Evolutionary conservation across 2,329 filamentous ascomycete genomes (phyloP), one percentile per base, ranked within the genome.

Genomic region (Penicillium sp.): DNA sequence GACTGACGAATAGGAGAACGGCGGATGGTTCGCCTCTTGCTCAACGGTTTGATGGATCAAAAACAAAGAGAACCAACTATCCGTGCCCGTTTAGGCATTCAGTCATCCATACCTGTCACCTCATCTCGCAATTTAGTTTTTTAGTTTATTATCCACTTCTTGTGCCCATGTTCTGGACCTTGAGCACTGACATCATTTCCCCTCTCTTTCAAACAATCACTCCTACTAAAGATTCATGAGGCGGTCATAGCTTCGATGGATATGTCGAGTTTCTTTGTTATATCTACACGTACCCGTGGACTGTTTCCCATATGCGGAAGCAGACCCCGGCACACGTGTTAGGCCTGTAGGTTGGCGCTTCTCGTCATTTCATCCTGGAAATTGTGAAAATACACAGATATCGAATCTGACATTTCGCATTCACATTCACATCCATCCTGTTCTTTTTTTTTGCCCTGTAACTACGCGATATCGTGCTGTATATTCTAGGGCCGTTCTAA

Each of bases 1-100:
- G 44, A 79, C 85, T 1, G 91, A 91, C 0, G 71, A 87, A 45
- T 96, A 91, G 91, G 92, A 96, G 66, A 79, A 80, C n/a, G 91
- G 92, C 7, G 92, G 92, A 1, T 96, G 91, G 91, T 93, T 96
- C 61, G 72, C 76, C 33, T 42, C 17, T 9, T 29, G 25, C 64
- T 71, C 35, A 71, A 69, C 9, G 4, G 10, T 39, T 47, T 13
- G 48, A 35, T 29, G 3, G 29, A n/a, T 25, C 27, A 39, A 35
- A 21, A 27, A 36, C 21, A 47, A 53, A 35, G 21, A 19, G 9
- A 44, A 41, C 21, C 39, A 19, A 39, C 33, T n/a, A 23, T 13
- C 33, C 38, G 2, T 38, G 38, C 35, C 12, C 2, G 17, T 43
- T 35, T 17, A 35, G 42, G 9, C 23, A 42, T 39, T 31, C 6